phyloP scores from a whole-genome alignment of 2,329 filamentous ascomycete genomes.

The Trichoderma brevicompactum region DNA sequence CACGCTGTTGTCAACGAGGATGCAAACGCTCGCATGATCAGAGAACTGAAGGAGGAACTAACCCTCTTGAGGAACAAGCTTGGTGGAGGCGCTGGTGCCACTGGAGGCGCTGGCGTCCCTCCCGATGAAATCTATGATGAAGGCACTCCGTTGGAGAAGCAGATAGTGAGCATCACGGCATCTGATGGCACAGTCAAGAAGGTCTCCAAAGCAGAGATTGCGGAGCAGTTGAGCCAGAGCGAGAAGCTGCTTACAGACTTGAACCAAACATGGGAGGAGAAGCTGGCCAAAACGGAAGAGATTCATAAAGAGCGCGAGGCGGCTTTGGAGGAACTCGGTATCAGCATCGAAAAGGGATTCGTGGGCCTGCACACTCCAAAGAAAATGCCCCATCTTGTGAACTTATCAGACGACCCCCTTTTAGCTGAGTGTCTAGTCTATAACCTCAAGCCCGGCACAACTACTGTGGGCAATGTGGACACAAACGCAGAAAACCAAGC shows the following conservation, averaged over 20 bases:
- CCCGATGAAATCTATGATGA: constrained; percentile 87
- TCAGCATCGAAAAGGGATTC: constrained; percentile 98
- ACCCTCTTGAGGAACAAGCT: constrained; percentile 85
- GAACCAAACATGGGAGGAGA: constrained; percentile 99
- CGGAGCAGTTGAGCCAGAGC: constrained; percentile 92
- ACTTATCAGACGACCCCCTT: constrained; percentile 91
- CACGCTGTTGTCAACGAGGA: constrained; percentile 99
- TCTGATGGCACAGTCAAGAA: constrained; percentile 87
- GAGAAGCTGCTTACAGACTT: constrained; percentile 95
- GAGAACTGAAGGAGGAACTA: constrained; percentile 94
- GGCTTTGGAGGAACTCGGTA: constrained; percentile 92
- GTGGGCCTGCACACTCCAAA: constrained; percentile 94
- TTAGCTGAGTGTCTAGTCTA: constrained; percentile 96
- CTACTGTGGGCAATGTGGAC: constrained; percentile 92
- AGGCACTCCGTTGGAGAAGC: constrained; percentile 89
- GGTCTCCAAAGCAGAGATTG: constrained; percentile 97
- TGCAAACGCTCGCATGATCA: constrained; percentile 97
- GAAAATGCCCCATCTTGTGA: constrained; percentile 99
- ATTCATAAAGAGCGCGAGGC: constrained; percentile 98
- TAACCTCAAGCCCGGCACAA: constrained; percentile 94
- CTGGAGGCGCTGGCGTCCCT: constrained; percentile 55
- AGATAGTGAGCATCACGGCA: constrained; percentile 92
- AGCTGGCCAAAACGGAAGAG: constrained; percentile 89
- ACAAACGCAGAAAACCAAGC: constrained; percentile 73
- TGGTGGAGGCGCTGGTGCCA: constrained; percentile 56